These are phyloP conservation scores for Microdochium bolleyi DNA, from an alignment of 2,329 filamentous ascomycete species.

Conservation along the genomic window DNA sequence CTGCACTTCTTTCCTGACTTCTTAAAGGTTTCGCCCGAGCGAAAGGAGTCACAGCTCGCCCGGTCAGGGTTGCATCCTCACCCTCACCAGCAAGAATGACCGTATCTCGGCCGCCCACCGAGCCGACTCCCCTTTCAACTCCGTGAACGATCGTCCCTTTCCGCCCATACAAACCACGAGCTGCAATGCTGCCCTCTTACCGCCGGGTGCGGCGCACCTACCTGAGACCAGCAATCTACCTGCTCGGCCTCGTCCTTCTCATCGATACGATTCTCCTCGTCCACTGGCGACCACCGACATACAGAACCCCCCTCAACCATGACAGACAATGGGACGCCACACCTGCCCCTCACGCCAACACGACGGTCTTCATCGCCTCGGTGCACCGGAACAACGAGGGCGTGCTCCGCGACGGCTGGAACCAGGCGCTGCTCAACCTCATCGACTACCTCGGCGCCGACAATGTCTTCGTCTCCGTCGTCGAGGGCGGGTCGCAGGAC, in stretches of 20 bases:
- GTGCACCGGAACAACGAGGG: constrained; percentile 60
- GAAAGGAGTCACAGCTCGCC: background rate
- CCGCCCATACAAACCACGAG: background rate
- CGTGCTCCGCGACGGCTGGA: constrained; percentile 54
- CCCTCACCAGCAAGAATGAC: background rate
- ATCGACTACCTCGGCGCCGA: constrained; percentile 47
- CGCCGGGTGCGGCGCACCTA: constrained; percentile 25
- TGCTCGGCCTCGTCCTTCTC: constrained; percentile 21
- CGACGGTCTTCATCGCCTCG: constrained; percentile 54
- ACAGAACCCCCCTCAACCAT: constrained; percentile 13
- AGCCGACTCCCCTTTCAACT: background rate
- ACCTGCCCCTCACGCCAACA: constrained; percentile 12
- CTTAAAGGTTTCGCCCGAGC: too few relatives aligned
- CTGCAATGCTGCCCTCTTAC: constrained; percentile 25
- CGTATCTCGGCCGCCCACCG: background rate
- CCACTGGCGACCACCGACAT: constrained; percentile 18
- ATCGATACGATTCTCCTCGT: constrained; percentile 24
- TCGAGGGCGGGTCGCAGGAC: constrained; percentile 63
- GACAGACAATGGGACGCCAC: constrained; percentile 9
- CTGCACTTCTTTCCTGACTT: too few relatives aligned
- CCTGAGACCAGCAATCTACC: constrained; percentile 21
- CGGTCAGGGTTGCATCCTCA: too few relatives aligned
- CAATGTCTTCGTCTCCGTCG: constrained; percentile 58
- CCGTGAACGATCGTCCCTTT: constrained; percentile 2
- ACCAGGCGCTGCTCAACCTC: constrained; percentile 46